A percentile compares a stretch with the other conserved stretches of the same genome.
Conservation (phyloP, 495 filamentous ascomycete species). For the Neurospora sp. region DNA sequence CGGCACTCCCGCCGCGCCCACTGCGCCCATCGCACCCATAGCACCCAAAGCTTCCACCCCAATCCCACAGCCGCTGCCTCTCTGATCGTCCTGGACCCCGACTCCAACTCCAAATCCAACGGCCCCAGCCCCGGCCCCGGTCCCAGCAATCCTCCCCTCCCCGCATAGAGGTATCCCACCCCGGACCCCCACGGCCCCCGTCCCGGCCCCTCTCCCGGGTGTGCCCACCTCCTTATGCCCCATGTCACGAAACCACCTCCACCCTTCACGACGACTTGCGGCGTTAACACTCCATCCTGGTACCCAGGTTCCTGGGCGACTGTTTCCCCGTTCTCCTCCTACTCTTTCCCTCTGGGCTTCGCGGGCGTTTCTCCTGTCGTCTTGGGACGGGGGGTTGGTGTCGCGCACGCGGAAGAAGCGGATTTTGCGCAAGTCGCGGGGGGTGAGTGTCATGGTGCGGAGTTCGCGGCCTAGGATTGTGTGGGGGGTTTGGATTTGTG, state of each 20-base stretch:
- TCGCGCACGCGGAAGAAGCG: background rate
- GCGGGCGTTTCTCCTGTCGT: background rate
- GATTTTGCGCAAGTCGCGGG: background rate
- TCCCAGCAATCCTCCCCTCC: no score
- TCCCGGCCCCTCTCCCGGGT: no score
- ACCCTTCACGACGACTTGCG: no score
- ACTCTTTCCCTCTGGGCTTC: background rate
- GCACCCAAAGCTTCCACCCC: background rate
- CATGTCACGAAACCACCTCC: no score
- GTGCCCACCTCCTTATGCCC: no score
- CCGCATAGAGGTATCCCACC: no score
- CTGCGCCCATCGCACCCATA: background rate
- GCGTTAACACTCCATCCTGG: no score
- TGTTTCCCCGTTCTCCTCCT: background rate
- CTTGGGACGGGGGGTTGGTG: background rate
- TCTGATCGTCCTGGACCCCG: fast-evolving
- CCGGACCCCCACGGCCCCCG: no score
- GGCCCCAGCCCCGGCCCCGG: background rate
- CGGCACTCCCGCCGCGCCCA: no score
- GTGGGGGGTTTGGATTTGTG: background rate
- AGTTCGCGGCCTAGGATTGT: background rate
- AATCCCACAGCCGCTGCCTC: background rate
- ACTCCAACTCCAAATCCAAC: background rate
- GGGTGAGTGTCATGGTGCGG: background rate
- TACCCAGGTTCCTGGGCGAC: background rate